phyloP scores from a whole-genome alignment of 2,329 filamentous ascomycete genomes.

The Colletotrichum sp. region DNA sequence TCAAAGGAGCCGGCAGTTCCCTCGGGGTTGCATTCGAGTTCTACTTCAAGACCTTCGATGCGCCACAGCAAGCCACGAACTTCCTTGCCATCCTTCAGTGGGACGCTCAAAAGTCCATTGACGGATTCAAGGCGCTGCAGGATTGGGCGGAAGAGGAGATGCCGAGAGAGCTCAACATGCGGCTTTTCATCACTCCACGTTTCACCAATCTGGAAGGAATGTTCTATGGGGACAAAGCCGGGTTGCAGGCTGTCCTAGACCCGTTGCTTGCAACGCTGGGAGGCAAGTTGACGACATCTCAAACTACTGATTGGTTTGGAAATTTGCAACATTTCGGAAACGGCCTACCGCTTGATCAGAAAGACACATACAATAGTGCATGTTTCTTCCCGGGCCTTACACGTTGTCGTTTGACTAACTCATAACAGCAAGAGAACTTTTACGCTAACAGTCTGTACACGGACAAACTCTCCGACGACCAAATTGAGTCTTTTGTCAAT shows the following conservation, averaged over 20 bases:
- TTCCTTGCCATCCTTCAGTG: constrained; percentile 26
- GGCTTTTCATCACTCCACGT: constrained; percentile 23
- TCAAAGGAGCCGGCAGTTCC: constrained; percentile 43
- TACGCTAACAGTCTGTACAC: constrained; percentile 33
- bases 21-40: constrained; percentile 43
- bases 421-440: constrained; percentile 27
- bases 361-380: constrained; percentile 25
- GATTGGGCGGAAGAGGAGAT: constrained; percentile 20
- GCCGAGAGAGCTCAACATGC: constrained; percentile 30
- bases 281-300: constrained; percentile 33
- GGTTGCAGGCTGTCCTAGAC: constrained; percentile 18
- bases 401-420: not conserved
- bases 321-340: constrained; percentile 36
- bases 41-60: constrained; percentile 40
- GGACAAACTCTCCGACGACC: constrained; percentile 23
- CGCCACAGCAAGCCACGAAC: constrained; percentile 32
- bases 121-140: constrained; percentile 23
- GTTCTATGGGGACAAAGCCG: constrained; percentile 27
- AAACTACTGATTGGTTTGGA: constrained; percentile 32
- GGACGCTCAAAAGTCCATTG: not conserved
- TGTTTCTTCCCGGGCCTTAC: rapidly evolving
- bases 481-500: constrained; percentile 25
- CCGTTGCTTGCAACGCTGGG: constrained; percentile 25
- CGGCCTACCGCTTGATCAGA: constrained; percentile 31
- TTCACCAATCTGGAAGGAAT: constrained; percentile 29